Evolutionary conservation across 2,329 filamentous ascomycete species (phyloP).

Genomic region (Pestalotiopsis sp.): DNA sequence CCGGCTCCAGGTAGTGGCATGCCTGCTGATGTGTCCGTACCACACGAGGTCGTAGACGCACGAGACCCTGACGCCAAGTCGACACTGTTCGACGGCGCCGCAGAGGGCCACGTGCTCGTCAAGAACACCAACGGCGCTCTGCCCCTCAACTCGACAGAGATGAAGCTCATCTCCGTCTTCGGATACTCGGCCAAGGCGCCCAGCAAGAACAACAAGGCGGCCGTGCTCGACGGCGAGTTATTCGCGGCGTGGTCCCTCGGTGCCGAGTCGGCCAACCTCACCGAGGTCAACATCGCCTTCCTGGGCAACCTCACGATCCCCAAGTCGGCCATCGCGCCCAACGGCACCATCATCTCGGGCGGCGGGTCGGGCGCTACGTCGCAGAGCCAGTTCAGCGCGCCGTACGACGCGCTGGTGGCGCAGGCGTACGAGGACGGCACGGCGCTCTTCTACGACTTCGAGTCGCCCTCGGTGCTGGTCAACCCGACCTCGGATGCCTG

Average conservation of each 20-base stretch:
- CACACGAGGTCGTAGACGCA: constrained; percentile 43
- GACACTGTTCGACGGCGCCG: constrained; percentile 36
- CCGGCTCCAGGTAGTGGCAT: constrained; percentile 35
- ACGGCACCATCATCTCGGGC: constrained; percentile 40
- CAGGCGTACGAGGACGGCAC: constrained; percentile 45
- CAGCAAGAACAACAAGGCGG: constrained; percentile 37
- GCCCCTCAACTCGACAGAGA: constrained; percentile 37
- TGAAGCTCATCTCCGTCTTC: constrained; percentile 42
- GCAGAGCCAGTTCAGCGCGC: constrained; percentile 38
- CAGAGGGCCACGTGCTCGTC: constrained; percentile 39
- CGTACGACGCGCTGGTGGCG: constrained; percentile 40
- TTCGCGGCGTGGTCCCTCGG: constrained; percentile 19
- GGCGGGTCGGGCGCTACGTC: constrained; percentile 42
- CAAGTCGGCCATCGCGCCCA: constrained; percentile 30
- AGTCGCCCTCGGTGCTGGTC: constrained; percentile 36
- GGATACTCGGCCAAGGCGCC: constrained; percentile 42
- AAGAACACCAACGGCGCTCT: constrained; percentile 49
- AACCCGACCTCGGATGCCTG: constrained; percentile 54
- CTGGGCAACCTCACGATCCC: constrained; percentile 23
- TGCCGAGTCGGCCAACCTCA: constrained; percentile 16
- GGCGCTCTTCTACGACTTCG: constrained; percentile 46
- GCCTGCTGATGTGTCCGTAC: constrained; percentile 32
- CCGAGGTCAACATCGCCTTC: constrained; percentile 20
- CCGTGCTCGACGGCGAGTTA: constrained; percentile 45
- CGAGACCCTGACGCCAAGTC: constrained; percentile 32